Percentiles rank a stretch among this genome's conserved stretches.
Evolutionary conservation across 2,329 filamentous ascomycete genomes (phyloP).

Genomic region (Didymella arachidicola): DNA sequence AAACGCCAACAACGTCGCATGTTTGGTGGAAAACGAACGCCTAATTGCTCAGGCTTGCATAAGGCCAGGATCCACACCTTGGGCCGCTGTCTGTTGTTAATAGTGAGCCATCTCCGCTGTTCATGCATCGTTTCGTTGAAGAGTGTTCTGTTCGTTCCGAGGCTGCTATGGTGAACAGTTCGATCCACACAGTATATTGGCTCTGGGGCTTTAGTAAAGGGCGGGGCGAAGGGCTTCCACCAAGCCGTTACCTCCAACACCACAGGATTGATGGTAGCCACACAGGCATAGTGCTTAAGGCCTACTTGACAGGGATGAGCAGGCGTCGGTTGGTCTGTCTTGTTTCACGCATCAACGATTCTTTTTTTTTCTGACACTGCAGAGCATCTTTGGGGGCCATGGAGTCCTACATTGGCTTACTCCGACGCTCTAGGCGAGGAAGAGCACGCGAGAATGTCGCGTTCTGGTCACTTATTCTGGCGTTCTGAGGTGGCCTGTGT

Average conservation of each 20-base stretch:
- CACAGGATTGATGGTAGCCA: background rate
- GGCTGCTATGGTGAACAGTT: background rate
- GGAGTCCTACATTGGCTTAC: background rate
- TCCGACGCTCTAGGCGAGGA: background rate
- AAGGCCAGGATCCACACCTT: constrained; percentile 7
- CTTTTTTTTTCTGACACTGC: background rate
- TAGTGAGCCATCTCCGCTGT: constrained; percentile 16
- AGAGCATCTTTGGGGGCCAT: background rate
- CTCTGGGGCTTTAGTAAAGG: background rate
- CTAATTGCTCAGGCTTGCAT: constrained; percentile 12
- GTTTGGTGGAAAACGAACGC: constrained; percentile 22
- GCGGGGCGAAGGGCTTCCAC: background rate
- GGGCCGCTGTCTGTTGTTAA: constrained; percentile 21
- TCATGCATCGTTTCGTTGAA: constrained; percentile 16
- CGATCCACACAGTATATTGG: background rate
- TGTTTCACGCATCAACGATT: background rate
- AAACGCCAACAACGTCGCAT: constrained; percentile 42
- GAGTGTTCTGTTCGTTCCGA: background rate
- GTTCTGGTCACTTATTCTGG: background rate
- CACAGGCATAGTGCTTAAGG: background rate
- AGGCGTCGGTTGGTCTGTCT: background rate
- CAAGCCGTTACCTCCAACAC: background rate
- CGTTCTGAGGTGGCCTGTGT: background rate
- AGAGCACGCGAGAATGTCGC: background rate
- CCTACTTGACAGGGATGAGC: background rate